Conservation (phyloP, 768 basidiomycete genomes). For the Royoungia palumana region DNA sequence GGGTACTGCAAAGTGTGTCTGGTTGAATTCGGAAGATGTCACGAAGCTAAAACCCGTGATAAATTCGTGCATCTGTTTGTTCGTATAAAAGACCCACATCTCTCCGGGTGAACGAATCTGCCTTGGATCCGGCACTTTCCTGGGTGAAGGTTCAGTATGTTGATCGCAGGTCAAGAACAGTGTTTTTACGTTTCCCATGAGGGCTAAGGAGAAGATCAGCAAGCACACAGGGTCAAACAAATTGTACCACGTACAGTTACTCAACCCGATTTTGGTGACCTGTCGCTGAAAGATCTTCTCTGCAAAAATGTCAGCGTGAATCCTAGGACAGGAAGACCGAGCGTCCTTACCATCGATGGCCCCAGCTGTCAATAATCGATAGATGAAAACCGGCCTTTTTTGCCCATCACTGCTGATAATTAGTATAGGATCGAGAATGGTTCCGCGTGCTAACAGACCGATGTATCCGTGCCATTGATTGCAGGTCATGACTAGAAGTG, state of each 20-base stretch:
- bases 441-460: slow-evolving; percentile 45
- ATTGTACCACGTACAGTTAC: slow-evolving; percentile 60
- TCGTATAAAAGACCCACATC: slow-evolving; percentile 52
- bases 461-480: slow-evolving; percentile 97
- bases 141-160: slow-evolving; percentile 20
- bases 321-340: not conserved
- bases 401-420: slow-evolving; percentile 76
- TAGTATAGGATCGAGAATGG: not conserved
- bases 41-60: slow-evolving; percentile 54
- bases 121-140: slow-evolving; percentile 56
- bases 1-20: slow-evolving; percentile 82
- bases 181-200: slow-evolving; percentile 62
- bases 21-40: slow-evolving; percentile 89
- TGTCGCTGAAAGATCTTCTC: slow-evolving; percentile 94
- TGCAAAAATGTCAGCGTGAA: slow-evolving; percentile 26
- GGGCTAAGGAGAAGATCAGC: slow-evolving; percentile 40
- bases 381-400: slow-evolving; percentile 86
- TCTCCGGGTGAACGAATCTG: slow-evolving; percentile 82
- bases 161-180: not conserved
- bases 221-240: not conserved
- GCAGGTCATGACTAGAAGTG: slow-evolving; percentile 73
- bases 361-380: slow-evolving; percentile 80
- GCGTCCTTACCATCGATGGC: slow-evolving; percentile 75
- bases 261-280: slow-evolving; percentile 89
- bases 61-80: not conserved